Base-by-base conservation (phyloP, 129 eudicot species). In the Erigeron canadensis region DNA sequence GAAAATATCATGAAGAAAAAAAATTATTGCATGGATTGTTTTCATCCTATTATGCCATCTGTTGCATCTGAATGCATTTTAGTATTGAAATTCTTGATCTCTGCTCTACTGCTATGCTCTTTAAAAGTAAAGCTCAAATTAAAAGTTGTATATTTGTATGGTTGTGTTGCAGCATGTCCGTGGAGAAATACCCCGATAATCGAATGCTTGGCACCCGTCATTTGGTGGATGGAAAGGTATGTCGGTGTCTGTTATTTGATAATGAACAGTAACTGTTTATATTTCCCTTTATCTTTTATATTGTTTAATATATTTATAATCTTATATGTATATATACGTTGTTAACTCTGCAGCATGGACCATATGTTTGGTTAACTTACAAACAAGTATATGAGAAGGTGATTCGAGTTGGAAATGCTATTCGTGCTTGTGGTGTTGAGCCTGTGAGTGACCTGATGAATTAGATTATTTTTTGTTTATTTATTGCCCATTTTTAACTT, bases 121-220 rank as follows among this genome's bases (percentile, higher is more conserved):
- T 2, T 47, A 51, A 23, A 28, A 59, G 13, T 18, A 28, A 28
- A 28, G 3, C 1, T 28, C 1, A 28, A 28, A 28, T 1, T 28
- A 28, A 28, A n/a, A n/a, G n/a, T 50, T 60, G 19, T 28, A 51
- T 34, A 16, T 59, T 65, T 58, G 2, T 70, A 41, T 74, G 54
- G 38, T 60, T 21, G 63, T 80, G 77, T 48, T 72, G 39, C 95
- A 92, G 98, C 65, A 7, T 87, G 80, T 80, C 99, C 0, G 99
- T 87, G 77, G 97, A 94, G 72, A 94, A 84, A 62, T 82, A 84
- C 75, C 97, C 97, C 22, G 22, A 86, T 71, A 90, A 88, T 69
- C 83, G 51, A 7, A 94, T 94, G 99, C 99, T 93, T 82, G 98
- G 98, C 75, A 86, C 74, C 42, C 95, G 96, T 64, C 84, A 87